phyloP scores from a whole-genome alignment of 768 basidiomycete genomes.

The Mycena crocata region DNA sequence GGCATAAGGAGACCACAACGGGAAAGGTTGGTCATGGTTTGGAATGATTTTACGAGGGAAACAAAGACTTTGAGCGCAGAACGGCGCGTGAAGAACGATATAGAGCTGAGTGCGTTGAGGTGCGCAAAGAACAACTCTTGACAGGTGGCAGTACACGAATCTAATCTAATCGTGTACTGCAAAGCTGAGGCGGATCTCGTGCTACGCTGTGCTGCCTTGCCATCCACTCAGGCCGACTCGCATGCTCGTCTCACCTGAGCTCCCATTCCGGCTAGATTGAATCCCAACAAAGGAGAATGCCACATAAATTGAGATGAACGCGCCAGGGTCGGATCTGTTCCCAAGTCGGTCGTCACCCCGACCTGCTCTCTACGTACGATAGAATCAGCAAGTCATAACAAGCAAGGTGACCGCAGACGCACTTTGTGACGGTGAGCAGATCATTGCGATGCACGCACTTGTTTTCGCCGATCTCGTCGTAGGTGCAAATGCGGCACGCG shows the following conservation, averaged over 20 bases:
- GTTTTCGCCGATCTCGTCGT: constrained; percentile 87
- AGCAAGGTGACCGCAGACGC: constrained; percentile 26
- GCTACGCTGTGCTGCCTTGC: background rate
- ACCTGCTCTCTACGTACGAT: constrained; percentile 90
- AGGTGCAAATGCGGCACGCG: constrained; percentile 90
- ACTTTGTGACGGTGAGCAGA: constrained; percentile 94
- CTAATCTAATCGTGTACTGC: background rate
- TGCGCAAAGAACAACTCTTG: background rate
- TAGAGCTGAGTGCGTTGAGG: background rate
- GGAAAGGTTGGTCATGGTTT: background rate
- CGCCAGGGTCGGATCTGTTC: constrained; percentile 90
- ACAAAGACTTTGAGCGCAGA: background rate
- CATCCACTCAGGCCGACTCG: constrained; percentile 1
- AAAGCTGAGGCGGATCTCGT: background rate
- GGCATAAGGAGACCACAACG: background rate
- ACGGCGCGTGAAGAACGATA: background rate
- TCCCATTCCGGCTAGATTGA: background rate
- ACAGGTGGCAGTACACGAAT: background rate
- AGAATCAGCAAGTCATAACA: too few species aligned
- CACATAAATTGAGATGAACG: constrained; percentile 41
- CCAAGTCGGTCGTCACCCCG: constrained; percentile 90
- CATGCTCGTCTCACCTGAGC: background rate
- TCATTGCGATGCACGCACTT: constrained; percentile 95
- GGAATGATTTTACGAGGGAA: background rate
- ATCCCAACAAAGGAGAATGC: too few species aligned